Conservation (phyloP, 768 basidiomycete genomes). For the Leccinum longicurvipes region DNA sequence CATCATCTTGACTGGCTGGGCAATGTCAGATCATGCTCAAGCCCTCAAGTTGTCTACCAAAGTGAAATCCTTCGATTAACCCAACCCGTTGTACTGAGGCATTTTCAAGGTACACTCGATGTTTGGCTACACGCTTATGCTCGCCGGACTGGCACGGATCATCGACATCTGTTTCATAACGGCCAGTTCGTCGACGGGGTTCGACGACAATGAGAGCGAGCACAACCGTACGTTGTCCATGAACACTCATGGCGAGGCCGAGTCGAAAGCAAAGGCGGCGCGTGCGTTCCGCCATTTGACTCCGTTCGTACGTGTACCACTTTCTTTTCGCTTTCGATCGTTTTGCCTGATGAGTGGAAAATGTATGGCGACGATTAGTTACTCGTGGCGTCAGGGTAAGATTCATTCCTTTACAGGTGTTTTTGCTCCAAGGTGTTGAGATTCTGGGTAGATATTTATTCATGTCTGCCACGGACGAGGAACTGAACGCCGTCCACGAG, state of each 20-base stretch:
- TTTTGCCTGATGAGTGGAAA: slow-evolving; percentile 2
- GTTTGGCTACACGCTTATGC: slow-evolving; percentile 84
- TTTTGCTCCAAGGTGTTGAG: background rate
- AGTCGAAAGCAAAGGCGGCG: slow-evolving; percentile 36
- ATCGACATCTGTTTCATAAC: slow-evolving; percentile 81
- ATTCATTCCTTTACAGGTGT: background rate
- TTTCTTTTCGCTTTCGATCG: background rate
- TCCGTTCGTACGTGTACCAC: slow-evolving; percentile 68
- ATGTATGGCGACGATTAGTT: slow-evolving; percentile 40
- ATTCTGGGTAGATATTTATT: slow-evolving; percentile 61
- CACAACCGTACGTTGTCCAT: slow-evolving; percentile 54
- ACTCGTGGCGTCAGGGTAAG: slow-evolving; percentile 70
- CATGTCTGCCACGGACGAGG: slow-evolving; percentile 94
- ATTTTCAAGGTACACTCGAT: slow-evolving; percentile 64
- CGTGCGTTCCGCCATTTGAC: slow-evolving; percentile 82
- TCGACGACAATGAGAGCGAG: slow-evolving; percentile 60
- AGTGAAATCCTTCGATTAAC: slow-evolving; percentile 35
- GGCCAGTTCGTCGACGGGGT: slow-evolving; percentile 29
- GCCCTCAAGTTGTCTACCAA: slow-evolving; percentile 79
- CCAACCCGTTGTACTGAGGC: background rate
- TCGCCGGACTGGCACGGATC: slow-evolving; percentile 76
- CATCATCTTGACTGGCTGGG: slow-evolving; percentile 90
- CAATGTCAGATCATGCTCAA: slow-evolving; percentile 89
- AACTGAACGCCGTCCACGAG: slow-evolving; percentile 65
- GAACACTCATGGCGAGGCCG: slow-evolving; percentile 13